phyloP scores from a whole-genome alignment of 805 yeast genomes.

The Metschnikowia cubensis region DNA sequence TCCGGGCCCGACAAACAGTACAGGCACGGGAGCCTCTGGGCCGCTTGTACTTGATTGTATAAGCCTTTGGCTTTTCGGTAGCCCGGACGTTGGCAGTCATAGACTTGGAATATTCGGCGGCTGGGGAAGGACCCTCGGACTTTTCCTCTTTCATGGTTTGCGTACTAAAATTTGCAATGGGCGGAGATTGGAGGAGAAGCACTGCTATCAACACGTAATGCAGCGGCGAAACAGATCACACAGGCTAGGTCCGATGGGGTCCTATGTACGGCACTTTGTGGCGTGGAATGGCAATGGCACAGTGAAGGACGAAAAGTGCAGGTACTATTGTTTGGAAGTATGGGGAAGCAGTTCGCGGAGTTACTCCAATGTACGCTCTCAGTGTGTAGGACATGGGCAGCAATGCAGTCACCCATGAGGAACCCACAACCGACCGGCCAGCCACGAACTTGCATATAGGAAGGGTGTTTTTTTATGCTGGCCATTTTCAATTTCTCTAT shows the following conservation, averaged over 20 bases:
- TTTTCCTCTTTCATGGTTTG: constrained; percentile 3
- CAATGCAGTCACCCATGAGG: background rate
- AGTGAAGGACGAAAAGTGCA: background rate
- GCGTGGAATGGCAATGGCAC: background rate
- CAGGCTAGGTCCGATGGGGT: background rate
- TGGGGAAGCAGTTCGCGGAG: constrained; percentile 4
- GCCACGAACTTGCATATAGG: background rate
- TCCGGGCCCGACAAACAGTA: constrained; percentile 70
- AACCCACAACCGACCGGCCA: background rate
- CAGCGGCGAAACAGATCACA: background rate
- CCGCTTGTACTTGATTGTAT: constrained; percentile 45
- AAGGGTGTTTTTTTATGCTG: no score
- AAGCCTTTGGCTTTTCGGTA: constrained; percentile 37
- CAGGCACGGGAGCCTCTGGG: constrained; percentile 72
- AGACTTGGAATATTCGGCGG: background rate
- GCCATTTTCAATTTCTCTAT: no score
- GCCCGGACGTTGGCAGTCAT: background rate
- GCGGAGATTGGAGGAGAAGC: background rate
- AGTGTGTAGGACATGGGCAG: constrained; percentile 1
- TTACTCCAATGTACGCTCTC: background rate
- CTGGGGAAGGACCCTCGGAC: background rate
- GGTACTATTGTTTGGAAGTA: background rate
- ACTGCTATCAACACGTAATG: background rate
- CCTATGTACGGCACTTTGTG: background rate
- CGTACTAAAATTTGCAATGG: background rate